Evolutionary conservation across 2,329 filamentous ascomycete genomes (phyloP), one percentile per base, ranked within the genome.

Genomic region (Decorospora gaudefroyi): DNA sequence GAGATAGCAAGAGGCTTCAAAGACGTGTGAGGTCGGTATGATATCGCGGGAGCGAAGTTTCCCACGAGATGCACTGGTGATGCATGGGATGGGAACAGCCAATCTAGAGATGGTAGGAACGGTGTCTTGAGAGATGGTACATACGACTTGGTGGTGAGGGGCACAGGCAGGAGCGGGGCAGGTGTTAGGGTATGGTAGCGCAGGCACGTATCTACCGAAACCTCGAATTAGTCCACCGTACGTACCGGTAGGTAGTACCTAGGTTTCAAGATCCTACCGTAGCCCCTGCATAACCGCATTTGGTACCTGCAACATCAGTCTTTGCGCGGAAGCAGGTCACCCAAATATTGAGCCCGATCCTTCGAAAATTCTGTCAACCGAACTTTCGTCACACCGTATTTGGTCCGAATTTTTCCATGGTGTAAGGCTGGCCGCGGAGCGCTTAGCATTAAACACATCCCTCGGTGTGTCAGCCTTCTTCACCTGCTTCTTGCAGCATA

Each of bases 301-400:
- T n/a, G n/a, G n/a, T n/a, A n/a, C n/a, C n/a, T n/a, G n/a, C n/a
- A n/a, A n/a, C n/a, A n/a, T n/a, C n/a, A n/a, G n/a, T n/a, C n/a
- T n/a, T n/a, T n/a, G n/a, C n/a, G n/a, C n/a, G n/a, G n/a, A n/a
- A n/a, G n/a, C n/a, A n/a, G n/a, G n/a, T n/a, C n/a, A n/a, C n/a
- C n/a, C n/a, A n/a, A n/a, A n/a, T n/a, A n/a, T n/a, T n/a, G n/a
- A n/a, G n/a, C n/a, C n/a, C n/a, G n/a, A n/a, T n/a, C n/a, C n/a
- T n/a, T n/a, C n/a, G n/a, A n/a, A n/a, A n/a, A n/a, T 40, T 46
- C 29, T 31, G 43, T 31, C 41, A 49, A 41, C 37, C 45, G 46
- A 52, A 21, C 34, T 13, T 23, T 23, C 6, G 21, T 23, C n/a
- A n/a, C n/a, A n/a, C n/a, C n/a, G n/a, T n/a, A n/a, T n/a, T n/a